Base-by-base conservation (phyloP, 176 grass and related monocot species). In the Zoysia japonica region DNA sequence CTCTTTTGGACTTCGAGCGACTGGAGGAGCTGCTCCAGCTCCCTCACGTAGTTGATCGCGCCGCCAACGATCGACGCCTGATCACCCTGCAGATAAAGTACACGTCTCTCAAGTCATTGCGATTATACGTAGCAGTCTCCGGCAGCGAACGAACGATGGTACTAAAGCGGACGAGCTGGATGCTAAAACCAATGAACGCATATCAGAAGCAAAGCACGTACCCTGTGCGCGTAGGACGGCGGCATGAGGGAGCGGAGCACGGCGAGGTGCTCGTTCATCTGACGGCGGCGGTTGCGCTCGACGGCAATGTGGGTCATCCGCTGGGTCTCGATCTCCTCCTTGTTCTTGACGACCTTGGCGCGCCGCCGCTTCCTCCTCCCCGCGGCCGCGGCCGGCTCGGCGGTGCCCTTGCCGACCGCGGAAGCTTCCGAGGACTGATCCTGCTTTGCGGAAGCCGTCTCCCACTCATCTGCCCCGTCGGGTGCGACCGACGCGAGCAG, bases 251-350 rank as follows among this genome's bases (percentile, higher is more conserved):
- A 89, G 19, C 96, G 92, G 77, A 99, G 96, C 15, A 84, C 84
- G 56, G 96, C 88, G 47, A 99, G 96, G 90, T 99, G 91, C 75
- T 99, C 96, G 85, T 99, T 99, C 96, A 99, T 99, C 75, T 91
- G 96, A 63, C 81, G 85, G 10, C 96, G 90, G 44, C 96, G 88
- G 81, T 99, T 99, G 79, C 96, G 96, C 90, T 99, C 96, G 20
- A 99, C 93, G 49, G 96, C 96, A 93, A 99, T 99, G 87, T 99
- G 96, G 13, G 89, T 96, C 96, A 95, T 93, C 67, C 96, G 84
- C 82, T 99, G 96, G 76, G 59, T 89, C 92, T 99, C 96, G 39
- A 96, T 88, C 92, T 99, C 96, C 76, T 99, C 92, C 82, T 88
- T 91, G 84, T 99, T 99, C 90, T 99, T 99, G 66, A 81, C 88